Evolutionary conservation across 2,329 filamentous ascomycete genomes (phyloP), one percentile per base, ranked within the genome.

Genomic region (Bipolaris gigantea): DNA sequence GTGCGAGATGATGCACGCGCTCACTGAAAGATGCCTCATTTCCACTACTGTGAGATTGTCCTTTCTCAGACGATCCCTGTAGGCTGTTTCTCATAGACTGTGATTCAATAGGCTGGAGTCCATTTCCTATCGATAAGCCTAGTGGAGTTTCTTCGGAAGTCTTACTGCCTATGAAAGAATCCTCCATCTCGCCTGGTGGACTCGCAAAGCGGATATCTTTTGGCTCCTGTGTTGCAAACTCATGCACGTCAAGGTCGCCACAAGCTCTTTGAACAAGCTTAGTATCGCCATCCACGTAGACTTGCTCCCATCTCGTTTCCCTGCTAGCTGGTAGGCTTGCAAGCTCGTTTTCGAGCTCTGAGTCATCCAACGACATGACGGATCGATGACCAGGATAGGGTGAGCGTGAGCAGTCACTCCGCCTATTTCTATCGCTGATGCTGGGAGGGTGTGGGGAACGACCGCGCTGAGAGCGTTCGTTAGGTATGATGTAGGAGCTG

Each of bases 401-500:
- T 49, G 75, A 69, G 61, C 73, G 58, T 48, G 75, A 69, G 62
- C 73, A 59, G 61, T 71, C 67, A 21, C 73, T 74, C 46, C 67
- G 63, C 36, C 72, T 61, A 5, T 71, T 70, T n/a, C 60, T 61
- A 49, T 65, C 64, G 27, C 55, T 48, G 43, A 54, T 63, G 34
- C 64, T 55, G n/a, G 44, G 15, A 5, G 47, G 55, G 18, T 52
- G 56, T 18, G 65, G 55, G 2, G 69, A 68, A n/a, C 66, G 66
- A 25, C 62, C 66, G n/a, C 67, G 70, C 18, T 46, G 53, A n/a
- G 44, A 42, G 30, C 60, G 51, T 41, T 61, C 57, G 38, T 62
- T 57, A 25, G 70, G 65, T 16, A 79, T 56, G 27, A 79, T 72
- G 61, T 77, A 79, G 8, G 77, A 79, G 25, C 75, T 74, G 7